These are phyloP conservation scores for Rhodotorula sp. DNA, from an alignment of 1,284 basidiomycete species.

Conservation along the genomic window DNA sequence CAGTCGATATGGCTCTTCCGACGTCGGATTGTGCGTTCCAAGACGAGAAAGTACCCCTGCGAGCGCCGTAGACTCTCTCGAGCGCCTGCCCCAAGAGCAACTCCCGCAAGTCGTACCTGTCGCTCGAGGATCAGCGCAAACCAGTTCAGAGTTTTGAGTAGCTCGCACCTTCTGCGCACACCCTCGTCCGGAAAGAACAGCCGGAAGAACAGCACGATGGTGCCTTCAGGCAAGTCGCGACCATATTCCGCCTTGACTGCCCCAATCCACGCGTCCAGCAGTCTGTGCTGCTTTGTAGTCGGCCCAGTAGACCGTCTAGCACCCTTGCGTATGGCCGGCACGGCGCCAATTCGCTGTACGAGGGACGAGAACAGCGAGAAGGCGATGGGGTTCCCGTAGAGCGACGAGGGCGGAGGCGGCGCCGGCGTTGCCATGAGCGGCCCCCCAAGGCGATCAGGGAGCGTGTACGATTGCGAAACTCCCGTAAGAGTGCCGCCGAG, in stretches of 20 bases:
- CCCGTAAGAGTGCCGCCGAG: not conserved
- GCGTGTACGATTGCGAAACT: not conserved
- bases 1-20: slow-evolving; percentile 52
- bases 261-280: slow-evolving; percentile 16
- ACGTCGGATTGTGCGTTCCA: slow-evolving; percentile 16
- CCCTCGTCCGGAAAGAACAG: slow-evolving; percentile 82
- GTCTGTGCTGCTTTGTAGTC: not conserved
- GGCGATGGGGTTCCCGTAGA: slow-evolving; percentile 26
- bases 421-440: not conserved
- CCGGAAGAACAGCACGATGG: slow-evolving; percentile 57
- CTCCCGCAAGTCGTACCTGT: slow-evolving; percentile 68
- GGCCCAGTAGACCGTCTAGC: not conserved
- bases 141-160: not conserved
- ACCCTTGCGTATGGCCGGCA: not conserved
- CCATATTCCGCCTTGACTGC: slow-evolving; percentile 7
- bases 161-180: slow-evolving; percentile 55
- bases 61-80: slow-evolving; percentile 51
- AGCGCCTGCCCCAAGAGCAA: slow-evolving; percentile 61
- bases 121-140: not conserved
- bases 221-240: slow-evolving; percentile 13
- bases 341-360: slow-evolving; percentile 1
- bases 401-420: not conserved
- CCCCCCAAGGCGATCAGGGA: not conserved
- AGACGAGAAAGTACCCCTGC: not conserved
- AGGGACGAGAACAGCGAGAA: slow-evolving; percentile 25